These are phyloP conservation scores for Musa beccarii DNA, from an alignment of 176 grass and related monocot genomes.

Conservation along the genomic window DNA sequence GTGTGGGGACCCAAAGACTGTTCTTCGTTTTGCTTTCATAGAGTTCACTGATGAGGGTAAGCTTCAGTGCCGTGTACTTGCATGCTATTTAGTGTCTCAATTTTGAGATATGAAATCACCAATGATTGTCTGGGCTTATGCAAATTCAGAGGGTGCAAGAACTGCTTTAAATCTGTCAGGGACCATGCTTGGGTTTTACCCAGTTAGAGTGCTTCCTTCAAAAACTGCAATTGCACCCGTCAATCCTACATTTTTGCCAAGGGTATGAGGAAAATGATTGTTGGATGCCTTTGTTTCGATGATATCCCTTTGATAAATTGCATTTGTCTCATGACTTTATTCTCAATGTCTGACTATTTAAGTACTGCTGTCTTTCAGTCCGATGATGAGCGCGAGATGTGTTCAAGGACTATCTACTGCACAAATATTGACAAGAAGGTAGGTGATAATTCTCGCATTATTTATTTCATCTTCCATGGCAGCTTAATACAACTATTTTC, in stretches of 20 bases:
- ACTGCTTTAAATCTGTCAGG: slow-evolving; percentile 85
- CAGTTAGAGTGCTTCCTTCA: slow-evolving; percentile 87
- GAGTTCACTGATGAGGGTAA: slow-evolving; percentile 99
- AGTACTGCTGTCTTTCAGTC: slow-evolving; percentile 33
- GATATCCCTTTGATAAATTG: neutral
- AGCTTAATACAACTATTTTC: neutral
- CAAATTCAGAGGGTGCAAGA: slow-evolving; percentile 66
- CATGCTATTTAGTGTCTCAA: neutral
- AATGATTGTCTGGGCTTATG: slow-evolving; percentile 11
- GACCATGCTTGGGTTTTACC: slow-evolving; percentile 92
- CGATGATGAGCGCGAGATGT: slow-evolving; percentile 99
- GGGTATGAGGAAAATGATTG: slow-evolving; percentile 33
- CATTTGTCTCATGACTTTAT: neutral
- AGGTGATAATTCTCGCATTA: neutral
- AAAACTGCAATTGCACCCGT: slow-evolving; percentile 99
- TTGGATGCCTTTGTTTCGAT: neutral
- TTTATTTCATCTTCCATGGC: neutral
- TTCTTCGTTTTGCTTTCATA: slow-evolving; percentile 99
- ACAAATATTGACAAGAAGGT: slow-evolving; percentile 99
- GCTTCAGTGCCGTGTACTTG: neutral
- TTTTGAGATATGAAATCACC: neutral
- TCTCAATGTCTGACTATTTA: neutral
- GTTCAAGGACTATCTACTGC: slow-evolving; percentile 96
- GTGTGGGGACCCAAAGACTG: slow-evolving; percentile 96
- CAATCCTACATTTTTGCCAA: slow-evolving; percentile 85